Evolutionary conservation across 129 eudicot genomes (phyloP), one percentile per base, ranked within the genome.

Genomic region (Flaveria linearis): DNA sequence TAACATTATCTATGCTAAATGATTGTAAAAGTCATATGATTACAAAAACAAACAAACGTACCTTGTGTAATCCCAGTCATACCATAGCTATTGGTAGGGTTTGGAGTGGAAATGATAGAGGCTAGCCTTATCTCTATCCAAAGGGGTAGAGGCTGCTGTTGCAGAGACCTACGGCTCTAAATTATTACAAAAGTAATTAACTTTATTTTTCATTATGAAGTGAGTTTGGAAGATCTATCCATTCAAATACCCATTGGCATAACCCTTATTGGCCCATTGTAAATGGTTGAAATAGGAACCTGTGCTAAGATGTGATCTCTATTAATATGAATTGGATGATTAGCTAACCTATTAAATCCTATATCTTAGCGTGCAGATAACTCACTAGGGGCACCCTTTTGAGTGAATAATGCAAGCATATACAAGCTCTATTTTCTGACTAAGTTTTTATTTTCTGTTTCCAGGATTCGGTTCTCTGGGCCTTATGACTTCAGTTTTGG

Each of bases 391-490:
- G 63, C 47, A 75, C 3, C 22, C 71, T 16, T 72, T 72, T 30
- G 11, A 72, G 45, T 50, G 75, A 55, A 55, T n/a, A 50, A 45
- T 61, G 9, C 66, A 30, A 10, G 45, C 71, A 17, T 62, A 41
- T 43, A 26, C 47, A 22, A 13, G 66, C 74, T 71, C 66, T 63
- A n/a, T 18, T 15, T 10, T 74, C 51, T 70, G 26, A 50, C 78
- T 66, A 26, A 68, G 51, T 0, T 56, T 52, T 41, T 10, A 15
- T 62, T 61, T n/a, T 60, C 18, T 68, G 20, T 74, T 23, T 90
- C 77, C 87, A 94, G 98, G 98, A 69, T 94, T 94, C 45, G 98
- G n/a, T 74, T 94, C 98, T 75, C 81, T 94, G 72, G n/a, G 98
- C 46, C 96, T 94, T 33, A 94, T 94, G 98, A 82, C 90, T 45